Evolutionary conservation across 495 filamentous ascomycete species (phyloP), one percentile per base, ranked within the genome.

Genomic region (Pyronema domesticum): DNA sequence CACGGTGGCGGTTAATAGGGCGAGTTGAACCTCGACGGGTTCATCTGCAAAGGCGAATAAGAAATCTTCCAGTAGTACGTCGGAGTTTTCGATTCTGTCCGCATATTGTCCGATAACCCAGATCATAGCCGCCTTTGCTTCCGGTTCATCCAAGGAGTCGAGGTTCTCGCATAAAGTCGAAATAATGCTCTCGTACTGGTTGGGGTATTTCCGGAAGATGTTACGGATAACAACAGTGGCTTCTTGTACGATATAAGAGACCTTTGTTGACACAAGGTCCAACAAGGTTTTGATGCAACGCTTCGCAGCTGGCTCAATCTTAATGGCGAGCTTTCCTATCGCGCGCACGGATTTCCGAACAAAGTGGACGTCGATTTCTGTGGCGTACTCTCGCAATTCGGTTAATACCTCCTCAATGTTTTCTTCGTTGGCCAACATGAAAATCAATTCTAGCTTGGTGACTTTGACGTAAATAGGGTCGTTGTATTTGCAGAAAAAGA

Each of bases 401-500:
- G 93, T 91, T 47, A 99, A 68, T 1, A 99, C 93, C 60, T 96
- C 85, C 35, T 85, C 81, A 57, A 99, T 96, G 67, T 99, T 99
- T 58, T 85, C 84, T 67, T 95, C 88, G 18, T 80, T 94, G 10
- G 91, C 93, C 50, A 99, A 76, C 91, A 96, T 99, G 71, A 96
- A 96, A 63, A 99, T 96, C 55, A 99, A 74, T 67, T 99, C 91
- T 49, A 99, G 76, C 68, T 99, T 99, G 10, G 93, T 96, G 59
- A 99, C 91, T 69, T 99, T 99, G 71, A 99, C 91, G 63, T 99
- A 99, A 54, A 96, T 96, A 0, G 93, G 91, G 63, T 99, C 91
- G 60, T 99, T 99, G 72, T 99, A 99, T 75, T 99, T 99, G 77
- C 91, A 99, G 70, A 98, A 98, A 70, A 99, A 99, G 45, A 96